Percentiles rank a stretch among this genome's conserved stretches.
phyloP scores from a whole-genome alignment of 2,329 filamentous ascomycete genomes.

The Aureobasidium sp. region DNA sequence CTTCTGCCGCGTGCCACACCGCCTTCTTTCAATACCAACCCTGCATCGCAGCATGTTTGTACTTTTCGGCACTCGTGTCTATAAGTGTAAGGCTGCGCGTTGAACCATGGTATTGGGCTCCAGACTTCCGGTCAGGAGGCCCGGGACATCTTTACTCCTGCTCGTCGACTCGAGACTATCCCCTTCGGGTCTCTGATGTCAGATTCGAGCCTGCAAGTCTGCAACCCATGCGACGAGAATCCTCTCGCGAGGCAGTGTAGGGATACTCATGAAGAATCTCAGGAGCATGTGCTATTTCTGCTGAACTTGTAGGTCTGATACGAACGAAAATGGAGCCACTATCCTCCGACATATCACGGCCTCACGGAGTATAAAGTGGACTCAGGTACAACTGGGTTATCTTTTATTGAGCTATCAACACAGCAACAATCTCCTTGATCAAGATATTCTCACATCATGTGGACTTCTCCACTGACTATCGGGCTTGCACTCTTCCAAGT shows the following conservation, averaged over 20 bases:
- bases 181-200: constrained; percentile 3
- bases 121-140: not conserved
- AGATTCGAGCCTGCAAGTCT: not conserved
- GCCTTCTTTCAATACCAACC: not conserved
- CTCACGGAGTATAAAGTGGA: not conserved
- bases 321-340: not conserved
- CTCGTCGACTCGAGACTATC: not conserved
- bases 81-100: not conserved
- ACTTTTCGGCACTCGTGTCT: not conserved
- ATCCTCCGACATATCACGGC: not conserved
- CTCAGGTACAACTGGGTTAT: not conserved
- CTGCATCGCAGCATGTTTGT: not conserved
- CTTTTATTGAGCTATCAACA: not conserved
- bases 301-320: not conserved
- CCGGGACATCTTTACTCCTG: not conserved
- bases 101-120: not conserved
- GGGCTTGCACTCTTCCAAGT: not conserved
- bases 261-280: not conserved
- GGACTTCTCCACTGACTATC: not conserved
- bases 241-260: constrained; percentile 4
- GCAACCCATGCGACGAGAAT: not conserved
- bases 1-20: not conserved
- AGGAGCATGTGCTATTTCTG: not conserved
- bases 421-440: not conserved
- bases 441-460: not conserved